Percentiles rank a stretch among this genome's conserved stretches.
Evolutionary conservation across 2,329 filamentous ascomycete genomes (phyloP).

Genomic region (Monosporascus sp.): DNA sequence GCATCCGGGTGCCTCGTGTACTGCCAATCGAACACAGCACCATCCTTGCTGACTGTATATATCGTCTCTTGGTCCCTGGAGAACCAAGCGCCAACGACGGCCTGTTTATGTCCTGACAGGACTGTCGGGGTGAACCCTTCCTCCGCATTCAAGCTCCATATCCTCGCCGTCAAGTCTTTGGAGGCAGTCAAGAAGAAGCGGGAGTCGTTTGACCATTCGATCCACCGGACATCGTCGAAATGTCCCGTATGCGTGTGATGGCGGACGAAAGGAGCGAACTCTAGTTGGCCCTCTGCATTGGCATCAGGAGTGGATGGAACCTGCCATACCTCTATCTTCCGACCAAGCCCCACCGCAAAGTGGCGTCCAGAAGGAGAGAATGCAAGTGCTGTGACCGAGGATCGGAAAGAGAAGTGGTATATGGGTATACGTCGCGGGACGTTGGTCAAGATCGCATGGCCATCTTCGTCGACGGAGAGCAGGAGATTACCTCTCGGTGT

Average conservation of each 20-base stretch:
- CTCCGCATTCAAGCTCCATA: conserved; percentile 90
- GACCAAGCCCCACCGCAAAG: conserved; percentile 83
- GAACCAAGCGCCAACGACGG: conserved; percentile 93
- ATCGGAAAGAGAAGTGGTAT: conserved; percentile 93
- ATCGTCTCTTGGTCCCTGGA: conserved; percentile 91
- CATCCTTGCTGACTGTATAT: conserved; percentile 94
- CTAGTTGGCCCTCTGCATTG: conserved; percentile 73
- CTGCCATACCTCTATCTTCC: conserved; percentile 92
- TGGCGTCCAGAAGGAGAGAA: conserved; percentile 89
- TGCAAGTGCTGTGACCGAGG: conserved; percentile 73
- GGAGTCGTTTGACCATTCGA: conserved; percentile 95
- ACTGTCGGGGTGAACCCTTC: conserved; percentile 87
- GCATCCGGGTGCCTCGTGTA: conserved; percentile 62
- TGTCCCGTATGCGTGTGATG: conserved; percentile 84
- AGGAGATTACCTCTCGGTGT: conserved; percentile 88
- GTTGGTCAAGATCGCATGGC: conserved; percentile 88
- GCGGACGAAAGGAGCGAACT: conserved; percentile 91
- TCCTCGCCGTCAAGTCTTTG: conserved; percentile 84
- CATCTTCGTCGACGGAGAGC: conserved; percentile 90
- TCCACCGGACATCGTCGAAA: conserved; percentile 78
- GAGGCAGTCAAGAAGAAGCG: conserved; percentile 90
- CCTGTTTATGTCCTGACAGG: conserved; percentile 84
- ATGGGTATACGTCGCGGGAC: conserved; percentile 79
- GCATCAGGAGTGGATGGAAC: conserved; percentile 85
- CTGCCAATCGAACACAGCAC: conserved; percentile 92